Evolutionary conservation across 225 moss, liverwort and hornwort species (phyloP).

Genomic region (Rhytidiadelphus loreus): DNA sequence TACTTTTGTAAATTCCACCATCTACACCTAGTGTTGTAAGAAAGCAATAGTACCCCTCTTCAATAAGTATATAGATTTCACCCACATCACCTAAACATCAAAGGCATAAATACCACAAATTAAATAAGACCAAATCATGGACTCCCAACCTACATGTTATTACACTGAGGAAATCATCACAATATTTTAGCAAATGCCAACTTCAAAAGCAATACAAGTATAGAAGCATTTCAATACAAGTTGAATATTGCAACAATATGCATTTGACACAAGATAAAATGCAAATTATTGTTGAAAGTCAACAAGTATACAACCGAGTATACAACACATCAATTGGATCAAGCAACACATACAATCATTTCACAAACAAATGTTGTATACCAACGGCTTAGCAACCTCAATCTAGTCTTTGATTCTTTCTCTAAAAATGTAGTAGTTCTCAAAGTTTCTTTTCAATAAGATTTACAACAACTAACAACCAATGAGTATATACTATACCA

Average conservation of each 20-base stretch:
- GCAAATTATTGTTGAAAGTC: accelerated
- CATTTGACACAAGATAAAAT: background rate
- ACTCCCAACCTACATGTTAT: background rate
- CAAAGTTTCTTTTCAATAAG: accelerated
- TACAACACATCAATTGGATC: background rate
- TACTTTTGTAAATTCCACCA: background rate
- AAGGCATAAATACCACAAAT: background rate
- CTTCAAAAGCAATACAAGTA: background rate
- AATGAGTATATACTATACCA: background rate
- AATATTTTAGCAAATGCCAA: background rate
- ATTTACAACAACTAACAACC: background rate
- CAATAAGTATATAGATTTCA: background rate
- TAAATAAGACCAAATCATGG: background rate
- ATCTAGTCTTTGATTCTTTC: background rate
- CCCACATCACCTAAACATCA: background rate
- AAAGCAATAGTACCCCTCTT: accelerated
- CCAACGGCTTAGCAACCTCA: background rate
- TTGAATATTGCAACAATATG: background rate
- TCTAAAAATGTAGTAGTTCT: background rate
- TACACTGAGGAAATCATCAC: background rate
- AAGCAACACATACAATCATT: background rate
- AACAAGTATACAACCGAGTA: background rate
- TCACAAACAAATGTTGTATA: background rate
- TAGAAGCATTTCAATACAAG: accelerated
- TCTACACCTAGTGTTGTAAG: background rate